Base-by-base conservation (phyloP, 257 asterid species). In the Jacaranda copaia region DNA sequence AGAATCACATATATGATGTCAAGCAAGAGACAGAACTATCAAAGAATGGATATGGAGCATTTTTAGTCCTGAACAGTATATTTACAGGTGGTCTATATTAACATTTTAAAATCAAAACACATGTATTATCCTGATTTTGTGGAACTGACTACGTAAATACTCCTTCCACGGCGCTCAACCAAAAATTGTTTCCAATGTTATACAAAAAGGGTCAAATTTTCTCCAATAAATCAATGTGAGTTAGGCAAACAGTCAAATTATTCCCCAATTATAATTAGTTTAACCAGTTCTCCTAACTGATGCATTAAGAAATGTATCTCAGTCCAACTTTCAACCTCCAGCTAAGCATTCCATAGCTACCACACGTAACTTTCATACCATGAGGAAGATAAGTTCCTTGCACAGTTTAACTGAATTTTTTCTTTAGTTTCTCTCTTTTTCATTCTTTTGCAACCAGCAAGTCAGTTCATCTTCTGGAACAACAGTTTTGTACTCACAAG, bases 271-370 rank as follows among this genome's bases (percentile, higher is more conserved):
- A 19, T n/a, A 20, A 12, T 10, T 42, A 52, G 25, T 53, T n/a
- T 45, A 74, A 19, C 12, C 59, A n/a, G 73, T 8, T 58, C 46
- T 19, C 59, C 63, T 43, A 59, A 70, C 58, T 48, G 65, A 36
- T 20, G 25, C 1, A 51, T 35, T 58, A 25, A n/a, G 42, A 38
- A 20, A 13, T 12, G 42, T 11, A n/a, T 16, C 49, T 6, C 57
- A 4, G 39, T 18, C 52, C 49, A 16, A 8, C 46, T 16, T 35
- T 36, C 62, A 43, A 45, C 18, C 52, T 39, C 52, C 75, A 72
- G 32, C 51, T 38, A 43, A 39, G 52, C 63, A 46, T 35, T 40
- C 13, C 2, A 16, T 66, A 57, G 67, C 72, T 36, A 72, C 67
- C 39, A 20, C 19, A 3, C 2, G 53, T 49, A 12, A 39, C 64